Percentiles rank a stretch among this genome's conserved stretches.
Conservation (phyloP, 495 filamentous ascomycete species). For the Aspergillus heteromorphus region DNA sequence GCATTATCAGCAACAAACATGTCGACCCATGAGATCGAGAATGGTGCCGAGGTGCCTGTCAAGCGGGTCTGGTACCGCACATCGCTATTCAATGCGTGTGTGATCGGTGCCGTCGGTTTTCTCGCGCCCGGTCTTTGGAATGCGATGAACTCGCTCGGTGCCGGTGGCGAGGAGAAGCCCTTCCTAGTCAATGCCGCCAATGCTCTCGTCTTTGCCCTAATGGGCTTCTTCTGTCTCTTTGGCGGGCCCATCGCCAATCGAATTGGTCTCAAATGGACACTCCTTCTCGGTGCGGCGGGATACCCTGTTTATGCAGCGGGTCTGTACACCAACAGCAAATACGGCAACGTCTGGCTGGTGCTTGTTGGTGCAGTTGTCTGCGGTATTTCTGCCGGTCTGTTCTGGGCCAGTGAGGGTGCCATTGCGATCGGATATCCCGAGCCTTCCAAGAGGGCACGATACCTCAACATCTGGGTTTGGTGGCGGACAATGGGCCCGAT, state of each 20-base stretch:
- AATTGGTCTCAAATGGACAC: conserved; percentile 55
- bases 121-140: conserved; percentile 37
- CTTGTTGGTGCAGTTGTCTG: conserved; percentile 59
- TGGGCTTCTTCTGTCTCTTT: conserved; percentile 37
- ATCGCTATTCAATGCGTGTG: conserved; percentile 53
- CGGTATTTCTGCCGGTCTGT: conserved; percentile 52
- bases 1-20: neutral
- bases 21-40: neutral
- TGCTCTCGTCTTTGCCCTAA: neutral
- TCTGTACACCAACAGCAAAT: conserved; percentile 62
- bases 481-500: conserved; percentile 55
- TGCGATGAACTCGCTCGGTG: conserved; percentile 65
- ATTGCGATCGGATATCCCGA: conserved; percentile 61
- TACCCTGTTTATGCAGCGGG: conserved; percentile 46
- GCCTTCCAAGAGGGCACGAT: conserved; percentile 50
- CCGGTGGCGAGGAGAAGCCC: conserved; percentile 39
- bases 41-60: neutral
- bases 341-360: conserved; percentile 58
- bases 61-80: conserved; percentile 50
- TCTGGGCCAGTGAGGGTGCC: conserved; percentile 61
- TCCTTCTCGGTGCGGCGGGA: conserved; percentile 51
- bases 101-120: conserved; percentile 35
- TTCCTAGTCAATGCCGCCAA: neutral
- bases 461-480: conserved; percentile 56
- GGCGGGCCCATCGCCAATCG: conserved; percentile 48